Evolutionary conservation across 2,329 filamentous ascomycete genomes (phyloP), one percentile per base, ranked within the genome.

Genomic region (Emergomyces africanus): DNA sequence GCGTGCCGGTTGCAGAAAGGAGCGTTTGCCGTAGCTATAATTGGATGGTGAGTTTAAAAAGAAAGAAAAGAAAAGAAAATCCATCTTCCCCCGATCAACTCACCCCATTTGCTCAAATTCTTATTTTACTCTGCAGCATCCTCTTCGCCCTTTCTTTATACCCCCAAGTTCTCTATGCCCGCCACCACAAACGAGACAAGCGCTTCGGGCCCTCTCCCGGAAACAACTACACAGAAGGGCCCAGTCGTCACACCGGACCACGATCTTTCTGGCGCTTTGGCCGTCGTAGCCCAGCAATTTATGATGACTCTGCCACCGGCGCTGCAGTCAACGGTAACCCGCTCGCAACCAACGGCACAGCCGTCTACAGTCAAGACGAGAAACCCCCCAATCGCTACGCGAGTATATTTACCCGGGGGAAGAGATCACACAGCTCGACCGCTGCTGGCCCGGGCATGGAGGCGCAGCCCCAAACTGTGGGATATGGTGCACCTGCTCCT

Each of bases 1-100:
- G 84, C 86, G 0, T 96, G 91, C 77, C 79, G 79, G 61, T 77
- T 96, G 65, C 83, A 95, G 74, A 89, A 85, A 55, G 90, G 86
- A 50, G 82, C 79, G 61, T 85, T 96, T 64, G 87, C 88, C 3
- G 84, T 94, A 18, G 77, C 90, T 35, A 87, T 96, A 61, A 82
- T 90, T 59, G 87, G 81, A 68, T 84, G 88, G 84, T 90, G 78
- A 76, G 79, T 33, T n/a, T n/a, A n/a, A n/a, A n/a, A n/a, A n/a
- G n/a, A n/a, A n/a, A n/a, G n/a, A n/a, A n/a, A n/a, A n/a, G n/a
- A n/a, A n/a, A n/a, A n/a, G n/a, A n/a, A n/a, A n/a, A 20, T 10
- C 0, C 10, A 46, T 25, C n/a, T 4, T 25, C 33, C 35, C 37
- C 53, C 42, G 57, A 61, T 33, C 49, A 8, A 20, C 41, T 8